Percentiles rank a stretch among this genome's conserved stretches.
phyloP scores from a whole-genome alignment of 768 basidiomycete genomes.

The Tremella yokohamensis region DNA sequence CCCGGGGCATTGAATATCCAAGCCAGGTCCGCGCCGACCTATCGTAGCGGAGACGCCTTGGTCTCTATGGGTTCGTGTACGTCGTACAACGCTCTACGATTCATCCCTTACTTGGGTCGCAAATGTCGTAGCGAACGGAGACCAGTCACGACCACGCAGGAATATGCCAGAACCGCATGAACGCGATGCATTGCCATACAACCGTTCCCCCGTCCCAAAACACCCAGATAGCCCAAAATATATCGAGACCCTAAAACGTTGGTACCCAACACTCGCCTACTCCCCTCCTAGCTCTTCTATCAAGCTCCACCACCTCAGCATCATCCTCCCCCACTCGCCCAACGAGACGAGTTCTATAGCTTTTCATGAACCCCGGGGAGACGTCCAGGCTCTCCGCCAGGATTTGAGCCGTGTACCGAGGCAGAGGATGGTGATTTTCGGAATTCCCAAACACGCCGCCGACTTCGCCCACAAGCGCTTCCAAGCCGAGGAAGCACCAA shows the following conservation, averaged over 20 bases:
- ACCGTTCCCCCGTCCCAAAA: too few relatives aligned
- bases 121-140: too few relatives aligned
- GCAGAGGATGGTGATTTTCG: slow-evolving; percentile 46
- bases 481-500: slow-evolving; percentile 48
- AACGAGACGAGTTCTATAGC: slow-evolving; percentile 27
- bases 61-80: too few relatives aligned
- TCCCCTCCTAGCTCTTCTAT: slow-evolving; percentile 24
- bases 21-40: too few relatives aligned
- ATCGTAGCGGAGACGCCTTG: too few relatives aligned
- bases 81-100: too few relatives aligned
- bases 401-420: slow-evolving; percentile 35
- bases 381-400: slow-evolving; percentile 17
- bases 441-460: slow-evolving; percentile 47
- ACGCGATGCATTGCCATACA: too few relatives aligned
- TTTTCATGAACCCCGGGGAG: slow-evolving; percentile 29
- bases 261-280: slow-evolving; percentile 36
- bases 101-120: too few relatives aligned
- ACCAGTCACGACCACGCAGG: too few relatives aligned
- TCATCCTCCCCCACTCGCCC: slow-evolving; percentile 26
- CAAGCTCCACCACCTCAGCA: slow-evolving; percentile 27
- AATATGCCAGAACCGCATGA: too few relatives aligned
- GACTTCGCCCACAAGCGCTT: slow-evolving; percentile 48
- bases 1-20: too few relatives aligned
- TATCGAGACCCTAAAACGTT: slow-evolving; percentile 13
- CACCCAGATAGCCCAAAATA: not conserved